Evolutionary conservation across 768 basidiomycete genomes (phyloP).

Genomic region (Termitomyces sp.): DNA sequence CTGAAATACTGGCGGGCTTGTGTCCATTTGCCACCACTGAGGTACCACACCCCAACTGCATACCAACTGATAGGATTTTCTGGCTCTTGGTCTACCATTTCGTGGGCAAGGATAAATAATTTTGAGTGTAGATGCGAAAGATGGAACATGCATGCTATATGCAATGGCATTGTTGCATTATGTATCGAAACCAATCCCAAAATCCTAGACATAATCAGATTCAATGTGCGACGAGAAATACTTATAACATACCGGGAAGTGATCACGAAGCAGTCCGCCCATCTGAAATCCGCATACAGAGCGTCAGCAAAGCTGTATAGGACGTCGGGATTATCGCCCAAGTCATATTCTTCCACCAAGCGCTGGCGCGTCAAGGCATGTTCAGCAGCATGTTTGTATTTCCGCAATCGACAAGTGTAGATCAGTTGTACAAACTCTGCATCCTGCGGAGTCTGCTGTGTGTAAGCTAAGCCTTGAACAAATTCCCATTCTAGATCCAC

Average conservation of each 20-base stretch:
- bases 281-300: constrained; percentile 82
- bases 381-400: constrained; percentile 82
- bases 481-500: constrained; percentile 86
- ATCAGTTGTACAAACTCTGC: constrained; percentile 91
- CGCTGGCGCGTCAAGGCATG: constrained; percentile 75
- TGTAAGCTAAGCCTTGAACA: constrained; percentile 78
- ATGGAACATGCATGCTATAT: constrained; percentile 98
- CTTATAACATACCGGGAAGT: constrained; percentile 60
- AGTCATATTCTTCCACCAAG: constrained; percentile 79
- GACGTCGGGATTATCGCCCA: constrained; percentile 92
- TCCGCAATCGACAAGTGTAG: constrained; percentile 87
- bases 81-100: constrained; percentile 92
- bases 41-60: constrained; percentile 97
- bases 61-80: constrained; percentile 96
- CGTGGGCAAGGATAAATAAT: constrained; percentile 94
- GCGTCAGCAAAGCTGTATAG: constrained; percentile 89
- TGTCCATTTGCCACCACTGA: constrained; percentile 80
- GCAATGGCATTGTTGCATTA: constrained; percentile 85
- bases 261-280: constrained; percentile 91
- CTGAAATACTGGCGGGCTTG: constrained; percentile 95
- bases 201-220: constrained; percentile 51
- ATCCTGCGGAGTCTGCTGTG: constrained; percentile 81
- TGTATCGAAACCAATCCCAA: constrained; percentile 83
- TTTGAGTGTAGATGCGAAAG: constrained; percentile 87
- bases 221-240: not conserved